These are phyloP conservation scores for Aureobasidium leucospermi DNA, from an alignment of 2,329 filamentous ascomycete species.

Conservation along the genomic window DNA sequence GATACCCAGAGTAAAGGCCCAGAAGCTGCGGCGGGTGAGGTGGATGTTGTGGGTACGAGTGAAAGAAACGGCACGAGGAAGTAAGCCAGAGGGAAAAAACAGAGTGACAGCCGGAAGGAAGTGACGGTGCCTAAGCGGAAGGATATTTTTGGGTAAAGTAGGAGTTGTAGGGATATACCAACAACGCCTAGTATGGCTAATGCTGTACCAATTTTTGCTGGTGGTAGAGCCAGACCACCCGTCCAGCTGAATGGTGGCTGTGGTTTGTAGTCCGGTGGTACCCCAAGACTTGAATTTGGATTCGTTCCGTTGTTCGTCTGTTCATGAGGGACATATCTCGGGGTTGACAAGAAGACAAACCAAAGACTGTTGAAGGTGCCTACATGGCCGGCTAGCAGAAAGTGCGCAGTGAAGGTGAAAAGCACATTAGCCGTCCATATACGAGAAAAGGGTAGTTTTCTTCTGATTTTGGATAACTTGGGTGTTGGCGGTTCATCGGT, in stretches of 20 bases:
- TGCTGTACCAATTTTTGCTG: conserved; percentile 40
- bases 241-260: conserved; percentile 39
- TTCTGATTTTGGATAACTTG: conserved; percentile 17
- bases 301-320: conserved; percentile 18
- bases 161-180: conserved; percentile 39
- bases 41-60: conserved; percentile 32
- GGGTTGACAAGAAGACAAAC: conserved; percentile 44
- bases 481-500: conserved; percentile 19
- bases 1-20: conserved; percentile 36
- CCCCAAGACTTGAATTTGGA: conserved; percentile 28
- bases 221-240: conserved; percentile 41
- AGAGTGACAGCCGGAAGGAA: conserved; percentile 35
- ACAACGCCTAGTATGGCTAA: conserved; percentile 42
- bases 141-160: conserved; percentile 37
- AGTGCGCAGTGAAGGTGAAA: conserved; percentile 37
- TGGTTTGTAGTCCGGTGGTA: conserved; percentile 33
- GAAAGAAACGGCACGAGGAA: conserved; percentile 37
- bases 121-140: conserved; percentile 35
- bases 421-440: conserved; percentile 43
- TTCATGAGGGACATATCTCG: conserved; percentile 27
- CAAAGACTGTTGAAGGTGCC: conserved; percentile 44
- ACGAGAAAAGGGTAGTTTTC: conserved; percentile 37
- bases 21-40: conserved; percentile 33
- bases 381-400: conserved; percentile 40
- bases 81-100: conserved; percentile 40